Conservation (phyloP, 306 rosid species). For the Lathyrus aphaca region DNA sequence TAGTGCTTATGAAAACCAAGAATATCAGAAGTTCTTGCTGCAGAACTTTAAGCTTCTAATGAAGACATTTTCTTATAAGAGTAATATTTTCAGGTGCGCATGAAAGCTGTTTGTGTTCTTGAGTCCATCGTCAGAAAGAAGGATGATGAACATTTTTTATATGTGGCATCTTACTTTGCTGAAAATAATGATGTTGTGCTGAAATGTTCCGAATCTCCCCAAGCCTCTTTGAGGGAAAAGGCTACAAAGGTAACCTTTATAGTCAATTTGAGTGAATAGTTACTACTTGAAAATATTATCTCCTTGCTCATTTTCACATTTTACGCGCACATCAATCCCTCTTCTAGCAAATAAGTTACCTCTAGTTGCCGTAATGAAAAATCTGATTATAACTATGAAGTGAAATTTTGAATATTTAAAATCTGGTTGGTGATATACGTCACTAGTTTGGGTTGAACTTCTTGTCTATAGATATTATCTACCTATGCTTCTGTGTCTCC, state of each 20-base stretch:
- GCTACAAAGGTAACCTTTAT: slow-evolving; percentile 71
- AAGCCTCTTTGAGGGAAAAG: slow-evolving; percentile 91
- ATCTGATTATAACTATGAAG: slow-evolving; percentile 17
- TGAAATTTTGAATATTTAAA: slow-evolving; percentile 26
- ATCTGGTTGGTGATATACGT: slow-evolving; percentile 1
- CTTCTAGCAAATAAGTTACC: slow-evolving; percentile 10
- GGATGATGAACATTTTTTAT: slow-evolving; percentile 71
- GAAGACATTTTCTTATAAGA: not conserved
- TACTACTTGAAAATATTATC: slow-evolving; percentile 3
- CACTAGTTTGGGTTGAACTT: slow-evolving; percentile 23
- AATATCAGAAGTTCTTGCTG: not conserved
- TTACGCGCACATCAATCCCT: not conserved
- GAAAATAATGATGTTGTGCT: slow-evolving; percentile 72
- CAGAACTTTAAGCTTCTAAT: not conserved
- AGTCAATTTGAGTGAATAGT: not conserved
- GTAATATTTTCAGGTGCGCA: slow-evolving; percentile 75
- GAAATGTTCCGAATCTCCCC: slow-evolving; percentile 94
- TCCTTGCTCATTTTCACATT: slow-evolving; percentile 1
- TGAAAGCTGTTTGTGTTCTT: slow-evolving; percentile 96
- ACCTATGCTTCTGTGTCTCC: not conserved
- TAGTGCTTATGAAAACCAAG: not conserved
- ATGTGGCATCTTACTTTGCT: slow-evolving; percentile 67
- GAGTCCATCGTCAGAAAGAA: slow-evolving; percentile 83
- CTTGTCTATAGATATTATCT: not conserved
- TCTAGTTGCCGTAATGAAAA: slow-evolving; percentile 9